Evolutionary conservation across 2,329 filamentous ascomycete species (phyloP).

Genomic region (Dendrostoma leiphaemia): DNA sequence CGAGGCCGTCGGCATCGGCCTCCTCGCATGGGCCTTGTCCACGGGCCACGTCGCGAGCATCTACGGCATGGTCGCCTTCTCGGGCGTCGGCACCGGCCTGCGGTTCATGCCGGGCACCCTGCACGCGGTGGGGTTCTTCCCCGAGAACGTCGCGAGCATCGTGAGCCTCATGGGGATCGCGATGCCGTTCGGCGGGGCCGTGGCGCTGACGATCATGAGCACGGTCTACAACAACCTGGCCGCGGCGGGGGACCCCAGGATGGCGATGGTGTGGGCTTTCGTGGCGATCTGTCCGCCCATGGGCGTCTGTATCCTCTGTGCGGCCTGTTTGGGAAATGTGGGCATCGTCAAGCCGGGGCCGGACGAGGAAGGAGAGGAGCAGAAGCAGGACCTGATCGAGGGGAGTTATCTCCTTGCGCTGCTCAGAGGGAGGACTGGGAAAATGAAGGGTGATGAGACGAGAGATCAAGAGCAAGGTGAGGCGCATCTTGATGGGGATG

Average conservation of each 20-base stretch:
- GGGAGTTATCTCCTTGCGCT: constrained; percentile 8
- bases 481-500: neutral
- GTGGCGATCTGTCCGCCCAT: constrained; percentile 61
- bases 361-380: constrained; percentile 6
- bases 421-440: neutral
- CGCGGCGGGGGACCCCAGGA: neutral
- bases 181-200: constrained; percentile 61
- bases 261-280: constrained; percentile 63
- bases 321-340: constrained; percentile 32
- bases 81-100: constrained; percentile 61
- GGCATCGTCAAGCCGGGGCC: constrained; percentile 24
- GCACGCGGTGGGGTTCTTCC: constrained; percentile 63
- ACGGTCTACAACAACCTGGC: constrained; percentile 64
- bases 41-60: constrained; percentile 47
- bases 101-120: constrained; percentile 52
- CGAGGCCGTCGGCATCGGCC: constrained; percentile 56
- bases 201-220: constrained; percentile 66
- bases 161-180: constrained; percentile 60
- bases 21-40: constrained; percentile 58
- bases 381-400: constrained; percentile 4
- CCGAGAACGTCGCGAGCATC: constrained; percentile 53
- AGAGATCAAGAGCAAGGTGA: neutral
- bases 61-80: constrained; percentile 64
- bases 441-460: neutral
- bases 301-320: constrained; percentile 27